phyloP scores from a whole-genome alignment of 208 protist genomes.

The Crithidia thermophila region DNA sequence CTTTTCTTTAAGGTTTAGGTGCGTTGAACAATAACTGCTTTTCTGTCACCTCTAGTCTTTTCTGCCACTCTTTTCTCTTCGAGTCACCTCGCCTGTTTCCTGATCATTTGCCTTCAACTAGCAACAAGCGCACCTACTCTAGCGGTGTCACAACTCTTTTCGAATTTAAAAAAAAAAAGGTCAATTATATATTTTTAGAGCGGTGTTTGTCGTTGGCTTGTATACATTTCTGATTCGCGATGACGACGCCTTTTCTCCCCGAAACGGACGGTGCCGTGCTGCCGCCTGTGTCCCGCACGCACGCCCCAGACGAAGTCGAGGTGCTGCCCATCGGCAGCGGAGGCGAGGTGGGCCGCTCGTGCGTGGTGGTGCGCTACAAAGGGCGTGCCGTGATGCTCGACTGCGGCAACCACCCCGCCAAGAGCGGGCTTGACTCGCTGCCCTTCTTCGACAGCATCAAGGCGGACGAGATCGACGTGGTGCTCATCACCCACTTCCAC shows the following conservation, averaged over 20 bases:
- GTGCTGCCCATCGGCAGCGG: constrained; percentile 97
- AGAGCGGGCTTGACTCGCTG: constrained; percentile 93
- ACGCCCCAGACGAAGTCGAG: constrained; percentile 82
- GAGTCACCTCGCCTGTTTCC: not conserved
- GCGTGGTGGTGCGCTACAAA: constrained; percentile 96
- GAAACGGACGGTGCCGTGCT: constrained; percentile 11
- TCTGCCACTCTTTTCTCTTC: not conserved
- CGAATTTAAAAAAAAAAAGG: no score
- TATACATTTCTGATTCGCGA: no score
- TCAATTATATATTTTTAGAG: not conserved
- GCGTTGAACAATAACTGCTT: not conserved
- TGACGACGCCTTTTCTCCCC: constrained; percentile 22
- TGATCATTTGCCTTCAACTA: not conserved
- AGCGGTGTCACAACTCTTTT: not conserved
- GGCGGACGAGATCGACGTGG: constrained; percentile 92
- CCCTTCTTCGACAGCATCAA: constrained; percentile 98
- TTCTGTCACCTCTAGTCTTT: not conserved
- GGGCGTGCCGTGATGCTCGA: constrained; percentile 98
- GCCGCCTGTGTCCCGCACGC: constrained; percentile 10
- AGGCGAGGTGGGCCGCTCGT: constrained; percentile 97
- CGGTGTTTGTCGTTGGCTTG: no score
- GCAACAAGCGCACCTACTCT: not conserved
- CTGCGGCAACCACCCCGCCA: constrained; percentile 98
- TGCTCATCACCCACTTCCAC: constrained; percentile 98
- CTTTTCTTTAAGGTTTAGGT: no score